Percentiles rank a stretch among this genome's conserved stretches.
phyloP scores from a whole-genome alignment of 225 moss, liverwort and hornwort genomes.

The Sphagnum contortum region DNA sequence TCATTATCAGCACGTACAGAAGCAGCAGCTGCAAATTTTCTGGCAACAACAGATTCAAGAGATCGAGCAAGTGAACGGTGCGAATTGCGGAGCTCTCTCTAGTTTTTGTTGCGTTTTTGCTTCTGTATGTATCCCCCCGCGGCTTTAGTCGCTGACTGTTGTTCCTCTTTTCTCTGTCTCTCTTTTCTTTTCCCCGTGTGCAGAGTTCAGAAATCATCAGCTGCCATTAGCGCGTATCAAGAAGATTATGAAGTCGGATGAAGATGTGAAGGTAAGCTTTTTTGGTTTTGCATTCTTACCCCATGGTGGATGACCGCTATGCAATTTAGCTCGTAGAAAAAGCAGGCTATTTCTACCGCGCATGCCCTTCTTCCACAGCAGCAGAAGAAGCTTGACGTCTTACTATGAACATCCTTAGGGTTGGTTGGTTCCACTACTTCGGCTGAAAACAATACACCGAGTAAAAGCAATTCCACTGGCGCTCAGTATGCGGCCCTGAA shows the following conservation, averaged over 20 bases:
- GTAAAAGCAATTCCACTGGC: too few relatives aligned
- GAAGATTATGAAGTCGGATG: slow-evolving; percentile 6
- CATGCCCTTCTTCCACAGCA: too few relatives aligned
- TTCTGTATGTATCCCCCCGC: not conserved
- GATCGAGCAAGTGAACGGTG: slow-evolving; percentile 90
- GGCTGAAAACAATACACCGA: too few relatives aligned
- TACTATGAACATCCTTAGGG: too few relatives aligned
- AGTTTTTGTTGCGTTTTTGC: not conserved
- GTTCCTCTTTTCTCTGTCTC: too few relatives aligned
- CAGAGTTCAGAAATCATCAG: slow-evolving; percentile 5
- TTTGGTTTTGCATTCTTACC: too few relatives aligned
- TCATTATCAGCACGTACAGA: slow-evolving; percentile 64
- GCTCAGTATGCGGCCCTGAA: too few relatives aligned
- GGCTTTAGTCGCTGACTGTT: not conserved
- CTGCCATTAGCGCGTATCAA: slow-evolving; percentile 4
- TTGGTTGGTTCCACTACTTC: too few relatives aligned
- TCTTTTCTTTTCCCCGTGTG: not conserved
- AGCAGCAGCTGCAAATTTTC: slow-evolving; percentile 68
- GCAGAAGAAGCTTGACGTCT: too few relatives aligned
- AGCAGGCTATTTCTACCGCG: too few relatives aligned
- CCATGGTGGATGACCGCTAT: not conserved
- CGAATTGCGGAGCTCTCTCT: not conserved
- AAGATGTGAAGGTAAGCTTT: slow-evolving; percentile 6
- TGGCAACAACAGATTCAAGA: slow-evolving; percentile 89
- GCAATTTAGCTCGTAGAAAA: too few relatives aligned